Conservation (phyloP, 2,329 filamentous ascomycete species). For the Colletotrichum sp. region DNA sequence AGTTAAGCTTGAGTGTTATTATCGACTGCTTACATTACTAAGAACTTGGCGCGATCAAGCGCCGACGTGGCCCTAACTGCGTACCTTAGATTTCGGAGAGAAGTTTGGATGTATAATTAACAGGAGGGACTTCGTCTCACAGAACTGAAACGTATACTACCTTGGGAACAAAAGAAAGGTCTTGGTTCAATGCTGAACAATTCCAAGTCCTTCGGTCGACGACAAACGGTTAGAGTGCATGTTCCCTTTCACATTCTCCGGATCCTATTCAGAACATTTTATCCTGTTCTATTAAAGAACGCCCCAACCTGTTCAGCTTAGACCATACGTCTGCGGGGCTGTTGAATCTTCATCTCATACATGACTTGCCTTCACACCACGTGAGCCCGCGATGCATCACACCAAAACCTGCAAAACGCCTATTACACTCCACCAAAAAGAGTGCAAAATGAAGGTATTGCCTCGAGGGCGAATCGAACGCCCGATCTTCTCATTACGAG, state of each 20-base stretch:
- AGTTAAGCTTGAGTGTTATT: neutral
- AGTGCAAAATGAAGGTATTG: neutral
- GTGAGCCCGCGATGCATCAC: fast-evolving
- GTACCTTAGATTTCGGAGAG: neutral
- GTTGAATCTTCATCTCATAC: neutral
- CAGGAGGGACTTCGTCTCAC: neutral
- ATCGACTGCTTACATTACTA: neutral
- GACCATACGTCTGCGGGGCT: neutral
- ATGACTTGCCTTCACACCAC: neutral
- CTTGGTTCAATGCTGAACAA: neutral
- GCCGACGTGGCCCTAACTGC: fast-evolving
- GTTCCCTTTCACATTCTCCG: neutral
- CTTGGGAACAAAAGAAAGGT: neutral
- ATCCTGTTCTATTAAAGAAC: neutral
- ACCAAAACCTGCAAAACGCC: neutral
- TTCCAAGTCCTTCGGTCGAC: neutral
- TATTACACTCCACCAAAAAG: neutral
- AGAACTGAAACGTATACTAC: too few species aligned
- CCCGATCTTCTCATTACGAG: conserved; percentile 20
- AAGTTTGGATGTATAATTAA: neutral
- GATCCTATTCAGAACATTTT: neutral
- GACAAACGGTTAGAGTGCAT: neutral
- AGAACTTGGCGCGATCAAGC: neutral
- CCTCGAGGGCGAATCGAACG: conserved; percentile 21
- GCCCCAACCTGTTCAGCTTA: neutral